Base-by-base conservation (phyloP, 805 yeast genomes). In the Wickerhamiella cacticola region DNA sequence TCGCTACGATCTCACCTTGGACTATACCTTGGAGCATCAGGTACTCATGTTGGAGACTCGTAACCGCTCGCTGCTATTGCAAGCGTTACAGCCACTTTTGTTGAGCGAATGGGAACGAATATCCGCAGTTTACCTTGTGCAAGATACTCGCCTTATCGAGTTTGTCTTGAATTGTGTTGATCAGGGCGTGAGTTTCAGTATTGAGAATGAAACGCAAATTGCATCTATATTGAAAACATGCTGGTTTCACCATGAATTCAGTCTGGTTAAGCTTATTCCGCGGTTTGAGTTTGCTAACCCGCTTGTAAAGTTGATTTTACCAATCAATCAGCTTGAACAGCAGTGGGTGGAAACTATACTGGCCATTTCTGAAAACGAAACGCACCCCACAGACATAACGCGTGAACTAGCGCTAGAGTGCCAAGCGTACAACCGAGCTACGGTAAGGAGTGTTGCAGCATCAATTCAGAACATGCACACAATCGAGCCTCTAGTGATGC, bases 141-240 rank as follows among this genome's bases (percentile, higher is more conserved):
- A 47, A 16, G 55, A 54, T 48, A 35, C 54, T n/a, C 52, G 56
- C 5, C 48, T 47, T 44, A 47, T 53, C 5, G 19, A 38, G 10
- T 39, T 52, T 5, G 13, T 42, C 13, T 33, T 26, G 2, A 15
- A 26, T 8, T 31, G 38, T 22, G 22, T 38, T 23, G 41, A 38
- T 18, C 25, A 38, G 13, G 7, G 28, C 6, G 28, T 21, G 28
- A 38, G 26, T 38, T 22, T 38, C 26, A 22, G 18, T 10, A 16
- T 16, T 38, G 28, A 13, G 5, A 12, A 13, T 7, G 41, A 19
- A 13, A 21, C 18, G n/a, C 10, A 7, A 16, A 7, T 13, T 7
- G 41, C 41, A 8, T 21, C 26, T 16, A 21, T 38, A 10, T 13
- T 38, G 18, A 21, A 38, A 22, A 23, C 26, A 16, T 38, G 41